phyloP scores from a whole-genome alignment of 768 basidiomycete species.

The Phylloporus rhodoxanthus region DNA sequence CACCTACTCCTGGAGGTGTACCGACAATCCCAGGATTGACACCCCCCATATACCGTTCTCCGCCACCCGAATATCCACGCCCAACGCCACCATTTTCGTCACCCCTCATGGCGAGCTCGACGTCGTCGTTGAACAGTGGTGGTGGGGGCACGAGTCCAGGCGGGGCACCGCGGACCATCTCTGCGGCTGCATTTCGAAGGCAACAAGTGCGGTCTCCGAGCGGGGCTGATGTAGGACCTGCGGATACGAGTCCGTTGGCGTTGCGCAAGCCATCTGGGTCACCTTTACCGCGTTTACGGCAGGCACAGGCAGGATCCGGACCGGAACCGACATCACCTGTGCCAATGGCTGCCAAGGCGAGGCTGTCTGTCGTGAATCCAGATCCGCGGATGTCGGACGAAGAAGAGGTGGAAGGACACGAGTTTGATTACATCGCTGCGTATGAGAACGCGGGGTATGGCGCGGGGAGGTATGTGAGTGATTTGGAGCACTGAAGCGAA shows the following conservation, averaged over 20 bases:
- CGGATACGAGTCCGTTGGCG: constrained; percentile 44
- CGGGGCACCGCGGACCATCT: constrained; percentile 50
- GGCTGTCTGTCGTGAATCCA: constrained; percentile 26
- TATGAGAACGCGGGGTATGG: constrained; percentile 41
- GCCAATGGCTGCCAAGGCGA: constrained; percentile 4
- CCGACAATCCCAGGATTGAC: constrained; percentile 1
- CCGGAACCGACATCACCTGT: constrained; percentile 28
- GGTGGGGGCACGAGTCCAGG: constrained; percentile 25
- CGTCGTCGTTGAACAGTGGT: constrained; percentile 27
- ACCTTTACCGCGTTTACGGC: constrained; percentile 26
- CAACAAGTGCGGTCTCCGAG: constrained; percentile 36
- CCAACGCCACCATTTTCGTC: constrained; percentile 32
- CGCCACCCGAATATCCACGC: constrained; percentile 44
- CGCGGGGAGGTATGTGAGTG: constrained; percentile 42
- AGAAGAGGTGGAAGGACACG: constrained; percentile 26
- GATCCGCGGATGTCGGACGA: constrained; percentile 26
- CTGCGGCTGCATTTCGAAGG: constrained; percentile 69
- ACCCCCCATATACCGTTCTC: constrained; percentile 16
- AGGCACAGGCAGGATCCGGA: constrained; percentile 2
- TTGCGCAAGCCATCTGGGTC: constrained; percentile 40
- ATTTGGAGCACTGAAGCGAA: constrained; percentile 31
- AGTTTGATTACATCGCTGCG: constrained; percentile 55
- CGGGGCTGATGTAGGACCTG: constrained; percentile 19
- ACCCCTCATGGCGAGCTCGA: constrained; percentile 28
- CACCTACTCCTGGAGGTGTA: background rate